Base-by-base conservation (phyloP, 805 yeast genomes). In the Zygoascus biomembranicola region DNA sequence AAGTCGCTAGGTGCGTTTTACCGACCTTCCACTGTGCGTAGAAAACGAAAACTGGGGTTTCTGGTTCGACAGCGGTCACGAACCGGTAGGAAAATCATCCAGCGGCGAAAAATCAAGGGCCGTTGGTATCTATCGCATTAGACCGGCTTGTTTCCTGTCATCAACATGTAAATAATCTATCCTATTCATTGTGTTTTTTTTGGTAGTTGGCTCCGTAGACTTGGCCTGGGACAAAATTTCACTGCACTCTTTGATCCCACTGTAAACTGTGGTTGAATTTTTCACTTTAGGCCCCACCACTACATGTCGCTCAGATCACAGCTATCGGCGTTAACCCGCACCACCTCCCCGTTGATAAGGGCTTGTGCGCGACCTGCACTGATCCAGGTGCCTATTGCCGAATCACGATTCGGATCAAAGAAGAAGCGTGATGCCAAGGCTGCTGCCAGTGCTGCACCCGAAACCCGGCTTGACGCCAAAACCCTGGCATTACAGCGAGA, bases 1-100 rank as follows among this genome's bases (percentile, higher is more conserved):
- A 84, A 88, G 67, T 76, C 92, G 41, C 82, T 96, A 72, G 98
- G 99, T 70, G 86, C 88, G 73, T 88, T 96, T 18, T 92, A 85
- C 71, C 97, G 92, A 71, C 99, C 99, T 51, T 84, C 89, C 57
- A 89, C 95, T 5, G 73, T 88, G 58, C 88, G 87, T 68, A 79
- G 98, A 68, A 94, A 94, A 75, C 84, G 96, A 69, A 82, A 86
- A 35, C 77, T 86, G 54, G 99, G 99, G 0, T 94, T 90, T 63
- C 75, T 94, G 66, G 89, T 95, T 11, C 81, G 97, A 67, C 79
- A 85, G 70, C 81, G 83, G 65, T 71, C 85, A 6, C 79, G 77
- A 62, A 77, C 80, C 39, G 97, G 97, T 8, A 79, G 92, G 61
- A 87, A 82, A 66, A 79, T 94, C 41, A 71, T 94, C 53, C 79